Conservation (phyloP, 495 filamentous ascomycete genomes). For the Jackrogersella multiformis region DNA sequence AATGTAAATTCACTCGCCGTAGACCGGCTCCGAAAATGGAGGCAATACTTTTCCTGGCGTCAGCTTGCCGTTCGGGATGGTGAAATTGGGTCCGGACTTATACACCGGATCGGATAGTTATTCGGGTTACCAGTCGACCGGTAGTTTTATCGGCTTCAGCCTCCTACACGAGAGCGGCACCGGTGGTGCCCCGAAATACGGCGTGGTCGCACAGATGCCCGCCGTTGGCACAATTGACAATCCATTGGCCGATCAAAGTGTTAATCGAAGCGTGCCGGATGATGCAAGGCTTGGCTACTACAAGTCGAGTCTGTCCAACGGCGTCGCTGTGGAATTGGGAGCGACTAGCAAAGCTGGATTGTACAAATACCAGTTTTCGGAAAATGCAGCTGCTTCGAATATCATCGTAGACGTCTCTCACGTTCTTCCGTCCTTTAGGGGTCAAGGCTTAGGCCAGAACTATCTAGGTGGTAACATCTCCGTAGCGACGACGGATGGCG, state of each 20-base stretch:
- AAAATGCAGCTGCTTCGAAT: constrained; percentile 51
- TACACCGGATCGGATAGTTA: constrained; percentile 68
- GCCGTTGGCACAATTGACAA: constrained; percentile 63
- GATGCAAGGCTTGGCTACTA: constrained; percentile 70
- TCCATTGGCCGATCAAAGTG: constrained; percentile 67
- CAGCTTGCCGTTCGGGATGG: constrained; percentile 71
- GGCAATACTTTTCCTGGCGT: constrained; percentile 79
- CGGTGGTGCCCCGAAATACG: constrained; percentile 79
- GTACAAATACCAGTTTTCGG: constrained; percentile 69
- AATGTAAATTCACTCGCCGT: constrained; percentile 4
- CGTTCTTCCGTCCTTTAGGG: constrained; percentile 69
- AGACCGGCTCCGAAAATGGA: constrained; percentile 56
- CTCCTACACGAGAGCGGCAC: constrained; percentile 81
- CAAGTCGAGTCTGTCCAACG: constrained; percentile 62
- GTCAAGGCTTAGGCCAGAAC: constrained; percentile 67
- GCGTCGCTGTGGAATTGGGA: constrained; percentile 67
- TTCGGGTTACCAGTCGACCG: constrained; percentile 68
- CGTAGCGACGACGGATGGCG: constrained; percentile 45
- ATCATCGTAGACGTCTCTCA: constrained; percentile 77
- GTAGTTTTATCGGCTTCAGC: constrained; percentile 73
- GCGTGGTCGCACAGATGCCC: constrained; percentile 74
- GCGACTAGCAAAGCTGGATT: constrained; percentile 71
- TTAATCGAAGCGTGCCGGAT: constrained; percentile 61
- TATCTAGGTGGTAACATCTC: constrained; percentile 72
- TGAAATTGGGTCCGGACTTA: constrained; percentile 75